These are phyloP conservation scores for Myrica gale DNA, from an alignment of 306 rosid genomes.

Conservation along the genomic window DNA sequence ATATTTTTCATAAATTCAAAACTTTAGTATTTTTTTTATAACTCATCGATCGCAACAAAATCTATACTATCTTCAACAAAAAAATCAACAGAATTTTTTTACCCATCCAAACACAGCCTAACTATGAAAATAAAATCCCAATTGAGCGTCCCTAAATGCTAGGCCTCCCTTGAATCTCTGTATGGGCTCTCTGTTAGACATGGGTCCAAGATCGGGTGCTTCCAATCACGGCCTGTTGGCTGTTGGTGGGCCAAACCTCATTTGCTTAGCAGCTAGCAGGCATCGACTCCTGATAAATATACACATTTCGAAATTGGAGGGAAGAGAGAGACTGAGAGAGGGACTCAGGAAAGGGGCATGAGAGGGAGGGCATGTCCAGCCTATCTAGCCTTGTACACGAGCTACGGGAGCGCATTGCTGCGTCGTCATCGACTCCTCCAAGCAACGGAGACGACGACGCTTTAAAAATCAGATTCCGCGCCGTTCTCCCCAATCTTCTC, in stretches of 20 bases:
- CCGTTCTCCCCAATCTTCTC: conserved; percentile 78
- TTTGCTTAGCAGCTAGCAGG: not conserved
- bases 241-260: not conserved
- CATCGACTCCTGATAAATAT: no score
- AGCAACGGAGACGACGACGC: conserved; percentile 52
- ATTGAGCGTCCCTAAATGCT: no score
- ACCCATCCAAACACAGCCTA: no score
- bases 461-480: conserved; percentile 70
- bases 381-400: conserved; percentile 71
- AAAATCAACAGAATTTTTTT: no score
- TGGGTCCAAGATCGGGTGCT: not conserved
- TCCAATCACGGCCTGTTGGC: not conserved
- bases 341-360: conserved; percentile 16
- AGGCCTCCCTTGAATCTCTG: not conserved
- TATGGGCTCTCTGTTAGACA: not conserved
- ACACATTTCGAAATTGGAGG: conserved; percentile 33
- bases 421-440: conserved; percentile 58
- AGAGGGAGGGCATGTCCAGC: conserved; percentile 44
- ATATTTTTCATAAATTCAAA: no score
- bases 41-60: no score
- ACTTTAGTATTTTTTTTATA: no score
- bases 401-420: conserved; percentile 75
- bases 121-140: no score
- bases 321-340: conserved; percentile 22
- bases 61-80: no score